Evolutionary conservation across 2,329 filamentous ascomycete genomes (phyloP).

Genomic region (Catunica adiposa): DNA sequence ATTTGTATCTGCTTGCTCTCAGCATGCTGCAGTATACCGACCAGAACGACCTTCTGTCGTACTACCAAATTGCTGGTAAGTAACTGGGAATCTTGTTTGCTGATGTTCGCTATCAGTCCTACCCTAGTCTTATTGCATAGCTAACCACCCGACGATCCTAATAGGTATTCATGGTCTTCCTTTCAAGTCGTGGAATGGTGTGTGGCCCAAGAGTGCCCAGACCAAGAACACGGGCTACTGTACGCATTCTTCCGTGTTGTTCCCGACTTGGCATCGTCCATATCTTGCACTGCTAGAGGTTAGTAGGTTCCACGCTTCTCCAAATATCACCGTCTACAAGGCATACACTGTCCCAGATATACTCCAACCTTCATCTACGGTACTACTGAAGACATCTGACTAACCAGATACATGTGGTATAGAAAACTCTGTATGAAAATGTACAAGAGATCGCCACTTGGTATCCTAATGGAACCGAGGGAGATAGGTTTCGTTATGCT

Average conservation of each 20-base stretch:
- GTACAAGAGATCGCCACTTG: constrained; percentile 27
- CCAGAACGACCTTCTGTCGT: constrained; percentile 49
- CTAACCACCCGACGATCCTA: neutral
- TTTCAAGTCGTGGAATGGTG: constrained; percentile 36
- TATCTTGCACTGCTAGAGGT: constrained; percentile 51
- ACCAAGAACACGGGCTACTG: constrained; percentile 49
- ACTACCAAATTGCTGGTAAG: constrained; percentile 62
- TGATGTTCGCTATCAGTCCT: neutral
- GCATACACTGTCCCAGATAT: neutral
- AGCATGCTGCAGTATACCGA: constrained; percentile 52
- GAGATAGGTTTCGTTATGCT: constrained; percentile 33
- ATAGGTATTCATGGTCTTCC: constrained; percentile 69
- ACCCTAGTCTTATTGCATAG: neutral
- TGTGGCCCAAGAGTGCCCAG: constrained; percentile 26
- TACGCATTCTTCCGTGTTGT: constrained; percentile 57
- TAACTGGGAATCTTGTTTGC: neutral
- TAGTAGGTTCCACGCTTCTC: constrained; percentile 8
- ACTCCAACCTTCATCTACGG: no score
- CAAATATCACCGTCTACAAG: no score
- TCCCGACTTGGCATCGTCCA: constrained; percentile 70
- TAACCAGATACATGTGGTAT: neutral
- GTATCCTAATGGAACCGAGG: constrained; percentile 30
- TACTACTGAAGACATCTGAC: neutral
- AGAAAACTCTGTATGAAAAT: constrained; percentile 15
- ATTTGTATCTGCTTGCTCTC: constrained; percentile 60